Base-by-base conservation (phyloP, 1,284 basidiomycete species). In the Fistulinella cinereoalba region DNA sequence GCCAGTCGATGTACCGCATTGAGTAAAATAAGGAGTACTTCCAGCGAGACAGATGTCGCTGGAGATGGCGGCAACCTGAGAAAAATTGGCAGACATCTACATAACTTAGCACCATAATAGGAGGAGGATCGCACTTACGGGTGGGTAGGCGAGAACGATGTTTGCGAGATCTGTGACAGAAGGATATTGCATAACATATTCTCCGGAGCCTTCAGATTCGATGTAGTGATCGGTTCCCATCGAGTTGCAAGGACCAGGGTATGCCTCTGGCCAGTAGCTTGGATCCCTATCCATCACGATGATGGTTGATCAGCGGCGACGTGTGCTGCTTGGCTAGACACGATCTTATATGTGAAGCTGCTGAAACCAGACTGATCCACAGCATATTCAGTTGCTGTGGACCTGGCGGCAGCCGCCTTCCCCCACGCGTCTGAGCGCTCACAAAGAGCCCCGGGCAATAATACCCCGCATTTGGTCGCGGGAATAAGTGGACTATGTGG, bases 321-420 rank as follows among this genome's bases (percentile, higher is more conserved):
- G 27, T 41, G 38, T 21, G 21, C 19, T 27, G 21, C 15, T 27
- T 23, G n/a, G 24, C 23, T 23, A 18, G 5, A 34, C 7, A 40
- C 3, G 13, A 15, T 22, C 33, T 59, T 61, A 57, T 61, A 65
- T 51, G 15, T 11, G 9, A 3, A 23, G 25, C 44, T 33, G 27
- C 32, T 41, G 22, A 47, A 1, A 43, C 25, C 41, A 21, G 47
- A 2, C 40, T 22, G 12, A 34, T 47, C 29, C 36, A 66, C 64
- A 62, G 60, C 60, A 66, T 45, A 0, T 51, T 62, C 55, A 28
- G 27, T 28, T 28, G 9, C 13, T 28, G 13, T 28, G 27, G 27
- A 13, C 27, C 27, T 4, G 27, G n/a, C n/a, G n/a, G n/a, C n/a
- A n/a, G n/a, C n/a, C n/a, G n/a, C n/a, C n/a, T n/a, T n/a, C n/a